These are phyloP conservation scores for Bisporella sp. DNA, from an alignment of 2,329 filamentous ascomycete genomes.

Conservation along the genomic window DNA sequence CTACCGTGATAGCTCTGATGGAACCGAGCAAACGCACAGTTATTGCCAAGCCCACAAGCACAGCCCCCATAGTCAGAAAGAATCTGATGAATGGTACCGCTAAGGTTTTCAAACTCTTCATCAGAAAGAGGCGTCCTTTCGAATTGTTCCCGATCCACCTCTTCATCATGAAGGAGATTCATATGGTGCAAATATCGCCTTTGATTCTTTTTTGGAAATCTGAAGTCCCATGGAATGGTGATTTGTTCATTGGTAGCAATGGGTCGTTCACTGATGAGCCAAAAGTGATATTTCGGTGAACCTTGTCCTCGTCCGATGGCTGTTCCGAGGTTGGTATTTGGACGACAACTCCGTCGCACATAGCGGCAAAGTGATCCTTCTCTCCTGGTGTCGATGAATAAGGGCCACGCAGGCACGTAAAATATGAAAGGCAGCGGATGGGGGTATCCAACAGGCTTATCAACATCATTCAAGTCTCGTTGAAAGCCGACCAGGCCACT, in stretches of 20 bases:
- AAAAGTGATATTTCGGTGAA: slow-evolving; percentile 73
- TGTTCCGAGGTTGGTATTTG: slow-evolving; percentile 84
- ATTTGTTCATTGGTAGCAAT: slow-evolving; percentile 60
- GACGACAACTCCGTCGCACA: slow-evolving; percentile 83
- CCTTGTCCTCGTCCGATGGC: slow-evolving; percentile 61
- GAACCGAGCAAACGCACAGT: slow-evolving; percentile 59
- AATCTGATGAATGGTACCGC: slow-evolving; percentile 60
- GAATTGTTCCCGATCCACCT: slow-evolving; percentile 15
- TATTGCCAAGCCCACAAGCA: slow-evolving; percentile 59
- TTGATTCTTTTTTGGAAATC: slow-evolving; percentile 46
- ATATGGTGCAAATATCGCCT: slow-evolving; percentile 50
- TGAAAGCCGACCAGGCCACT: slow-evolving; percentile 72
- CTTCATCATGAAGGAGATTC: slow-evolving; percentile 55
- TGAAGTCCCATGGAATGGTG: slow-evolving; percentile 63
- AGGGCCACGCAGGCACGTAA: slow-evolving; percentile 79
- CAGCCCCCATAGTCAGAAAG: slow-evolving; percentile 75
- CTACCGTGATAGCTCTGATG: slow-evolving; percentile 49
- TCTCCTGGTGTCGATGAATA: slow-evolving; percentile 86
- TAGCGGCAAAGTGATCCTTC: slow-evolving; percentile 85
- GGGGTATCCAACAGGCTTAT: slow-evolving; percentile 62
- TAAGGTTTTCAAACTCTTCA: slow-evolving; percentile 52
- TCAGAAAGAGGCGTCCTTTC: slow-evolving; percentile 36
- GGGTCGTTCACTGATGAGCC: slow-evolving; percentile 75
- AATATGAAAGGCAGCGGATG: slow-evolving; percentile 70
- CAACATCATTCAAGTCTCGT: slow-evolving; percentile 58